A percentile compares a stretch with the other conserved stretches of the same genome.
These are phyloP conservation scores for Diutina pseudorugosa DNA, from an alignment of 1,139 yeast species.

Conservation along the genomic window DNA sequence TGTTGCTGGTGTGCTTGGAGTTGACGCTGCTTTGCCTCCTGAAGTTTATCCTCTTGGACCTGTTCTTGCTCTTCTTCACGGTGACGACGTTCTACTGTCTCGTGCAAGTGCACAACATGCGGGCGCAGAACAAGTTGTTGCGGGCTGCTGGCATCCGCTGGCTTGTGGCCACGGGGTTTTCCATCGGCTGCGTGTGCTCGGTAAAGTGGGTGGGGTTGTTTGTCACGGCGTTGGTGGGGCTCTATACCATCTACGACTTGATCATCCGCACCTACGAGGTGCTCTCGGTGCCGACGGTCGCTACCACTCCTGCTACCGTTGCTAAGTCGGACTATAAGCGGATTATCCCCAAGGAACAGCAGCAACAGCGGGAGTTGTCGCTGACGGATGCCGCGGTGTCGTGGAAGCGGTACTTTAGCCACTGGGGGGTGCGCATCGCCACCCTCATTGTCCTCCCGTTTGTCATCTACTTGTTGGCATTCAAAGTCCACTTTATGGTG, in stretches of 20 bases:
- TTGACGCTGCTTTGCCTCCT: conserved; percentile 54
- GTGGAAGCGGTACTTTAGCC: conserved; percentile 32
- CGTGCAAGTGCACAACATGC: background rate
- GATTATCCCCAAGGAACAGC: background rate
- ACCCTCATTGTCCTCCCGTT: conserved; percentile 67
- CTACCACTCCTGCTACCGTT: background rate
- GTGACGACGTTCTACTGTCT: conserved; percentile 1
- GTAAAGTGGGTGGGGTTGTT: conserved; percentile 3
- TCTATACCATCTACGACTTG: conserved; percentile 1
- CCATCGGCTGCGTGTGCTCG: background rate
- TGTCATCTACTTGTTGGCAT: conserved; percentile 52
- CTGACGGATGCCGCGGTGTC: conserved; percentile 9
- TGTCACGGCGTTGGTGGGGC: conserved; percentile 1
- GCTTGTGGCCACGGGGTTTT: background rate
- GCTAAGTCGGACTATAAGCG: background rate
- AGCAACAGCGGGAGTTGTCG: background rate
- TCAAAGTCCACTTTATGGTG: conserved; percentile 69
- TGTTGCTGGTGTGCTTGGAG: conserved; percentile 53
- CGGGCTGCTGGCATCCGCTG: background rate
- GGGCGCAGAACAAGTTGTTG: background rate
- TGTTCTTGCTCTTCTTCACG: conserved; percentile 1
- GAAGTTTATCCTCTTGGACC: conserved; percentile 42
- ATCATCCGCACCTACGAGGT: background rate
- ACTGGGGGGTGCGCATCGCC: conserved; percentile 64
- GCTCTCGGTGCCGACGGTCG: background rate